Conservation (phyloP, 441 rosid genomes). For the Adansonia madagascariensis region DNA sequence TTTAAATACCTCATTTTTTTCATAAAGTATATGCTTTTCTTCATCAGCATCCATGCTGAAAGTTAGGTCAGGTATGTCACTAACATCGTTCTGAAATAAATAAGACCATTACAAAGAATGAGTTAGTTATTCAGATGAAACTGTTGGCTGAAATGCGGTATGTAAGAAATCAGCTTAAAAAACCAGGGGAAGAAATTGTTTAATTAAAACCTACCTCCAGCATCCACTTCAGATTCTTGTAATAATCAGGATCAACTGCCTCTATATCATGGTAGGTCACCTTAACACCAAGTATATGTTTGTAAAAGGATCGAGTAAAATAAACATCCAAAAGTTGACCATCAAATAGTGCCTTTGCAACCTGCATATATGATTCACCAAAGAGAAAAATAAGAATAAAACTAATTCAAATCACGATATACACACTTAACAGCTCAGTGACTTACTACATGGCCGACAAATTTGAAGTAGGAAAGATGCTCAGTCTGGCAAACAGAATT, state of each 20-base stretch:
- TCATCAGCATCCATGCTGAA: conserved; percentile 99
- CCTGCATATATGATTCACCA: conserved; percentile 54
- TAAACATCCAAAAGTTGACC: conserved; percentile 99
- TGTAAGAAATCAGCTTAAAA: not conserved
- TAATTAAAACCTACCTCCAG: conserved; percentile 67
- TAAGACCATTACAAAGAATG: no score
- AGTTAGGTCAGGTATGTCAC: conserved; percentile 84
- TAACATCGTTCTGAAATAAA: conserved; percentile 74
- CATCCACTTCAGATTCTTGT: conserved; percentile 98
- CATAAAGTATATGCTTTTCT: conserved; percentile 95
- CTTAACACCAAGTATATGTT: conserved; percentile 94
- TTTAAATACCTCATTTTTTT: conserved; percentile 75
- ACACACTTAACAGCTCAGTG: conserved; percentile 22
- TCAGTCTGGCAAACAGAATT: conserved; percentile 98
- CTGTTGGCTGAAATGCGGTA: not conserved
- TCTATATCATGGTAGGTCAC: conserved; percentile 99
- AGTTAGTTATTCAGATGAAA: no score
- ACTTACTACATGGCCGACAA: conserved; percentile 94
- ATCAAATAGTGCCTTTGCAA: conserved; percentile 94
- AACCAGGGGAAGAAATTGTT: conserved; percentile 4
- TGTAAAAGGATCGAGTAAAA: conserved; percentile 95
- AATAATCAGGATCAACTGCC: conserved; percentile 99
- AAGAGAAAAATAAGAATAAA: conserved; percentile 7
- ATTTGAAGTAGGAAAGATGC: conserved; percentile 97
- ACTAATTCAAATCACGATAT: not conserved